phyloP scores from a whole-genome alignment of 495 filamentous ascomycete species.

The Sphaerosporella brunnea region DNA sequence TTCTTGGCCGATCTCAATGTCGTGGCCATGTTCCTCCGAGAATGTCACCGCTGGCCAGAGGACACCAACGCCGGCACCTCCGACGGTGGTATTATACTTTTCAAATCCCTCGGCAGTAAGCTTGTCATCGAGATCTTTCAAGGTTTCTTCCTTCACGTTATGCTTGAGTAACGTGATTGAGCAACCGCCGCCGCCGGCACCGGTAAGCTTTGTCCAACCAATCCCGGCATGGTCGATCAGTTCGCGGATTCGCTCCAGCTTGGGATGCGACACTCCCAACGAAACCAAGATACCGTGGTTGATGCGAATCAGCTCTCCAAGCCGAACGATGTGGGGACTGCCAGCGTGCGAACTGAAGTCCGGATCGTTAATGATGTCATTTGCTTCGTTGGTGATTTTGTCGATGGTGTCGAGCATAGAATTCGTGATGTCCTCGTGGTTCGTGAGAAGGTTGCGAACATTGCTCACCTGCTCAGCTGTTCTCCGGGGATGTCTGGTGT shows the following conservation, averaged over 20 bases:
- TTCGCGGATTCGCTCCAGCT: constrained; percentile 78
- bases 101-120: constrained; percentile 61
- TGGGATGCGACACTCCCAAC: constrained; percentile 82
- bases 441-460: constrained; percentile 50
- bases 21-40: constrained; percentile 47
- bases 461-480: constrained; percentile 74
- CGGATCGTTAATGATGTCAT: constrained; percentile 46
- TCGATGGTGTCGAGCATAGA: constrained; percentile 69
- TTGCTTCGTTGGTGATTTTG: constrained; percentile 55
- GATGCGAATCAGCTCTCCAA: constrained; percentile 75
- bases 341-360: constrained; percentile 42
- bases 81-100: constrained; percentile 72
- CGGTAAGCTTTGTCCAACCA: constrained; percentile 93
- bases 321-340: constrained; percentile 37
- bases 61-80: constrained; percentile 81
- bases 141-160: constrained; percentile 27
- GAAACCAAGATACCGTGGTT: constrained; percentile 83
- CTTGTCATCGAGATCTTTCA: constrained; percentile 44
- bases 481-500: constrained; percentile 67
- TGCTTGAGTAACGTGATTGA: constrained; percentile 79
- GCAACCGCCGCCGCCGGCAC: constrained; percentile 86
- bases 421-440: constrained; percentile 54
- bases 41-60: constrained; percentile 78
- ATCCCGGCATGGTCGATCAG: constrained; percentile 77
- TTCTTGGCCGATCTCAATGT: constrained; percentile 81